These are phyloP conservation scores for Xylariaceae sp. DNA, from an alignment of 2,329 filamentous ascomycete genomes.

Conservation along the genomic window DNA sequence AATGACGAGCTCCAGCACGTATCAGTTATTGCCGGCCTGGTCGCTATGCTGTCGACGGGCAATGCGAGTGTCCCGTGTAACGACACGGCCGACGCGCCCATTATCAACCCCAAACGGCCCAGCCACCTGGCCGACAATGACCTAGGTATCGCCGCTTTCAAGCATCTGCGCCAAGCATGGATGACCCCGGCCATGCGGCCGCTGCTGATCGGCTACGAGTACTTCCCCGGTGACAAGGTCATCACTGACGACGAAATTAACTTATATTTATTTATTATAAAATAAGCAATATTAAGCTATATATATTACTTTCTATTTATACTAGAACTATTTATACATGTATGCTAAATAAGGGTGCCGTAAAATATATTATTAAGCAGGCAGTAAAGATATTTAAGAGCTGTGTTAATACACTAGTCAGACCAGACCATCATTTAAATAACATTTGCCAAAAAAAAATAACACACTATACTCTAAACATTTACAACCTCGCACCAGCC, in stretches of 20 bases:
- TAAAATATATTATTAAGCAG: too few relatives aligned
- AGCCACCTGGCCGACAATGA: constrained; percentile 46
- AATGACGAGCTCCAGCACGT: constrained; percentile 40
- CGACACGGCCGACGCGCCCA: constrained; percentile 41
- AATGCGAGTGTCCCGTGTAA: constrained; percentile 45
- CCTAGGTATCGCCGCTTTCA: constrained; percentile 46
- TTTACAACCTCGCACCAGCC: too few relatives aligned
- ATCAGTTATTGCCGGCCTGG: constrained; percentile 37
- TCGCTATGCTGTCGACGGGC: constrained; percentile 47
- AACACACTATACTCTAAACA: too few relatives aligned
- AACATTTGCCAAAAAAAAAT: too few relatives aligned
- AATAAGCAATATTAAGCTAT: too few relatives aligned
- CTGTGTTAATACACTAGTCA: too few relatives aligned
- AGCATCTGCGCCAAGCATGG: constrained; percentile 44
- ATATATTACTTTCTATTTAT: too few relatives aligned
- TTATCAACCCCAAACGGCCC: constrained; percentile 52
- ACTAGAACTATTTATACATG: too few relatives aligned
- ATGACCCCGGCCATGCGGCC: constrained; percentile 5
- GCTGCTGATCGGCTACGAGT: constrained; percentile 1
- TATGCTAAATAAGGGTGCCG: too few relatives aligned
- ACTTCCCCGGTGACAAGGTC: constrained; percentile 5
- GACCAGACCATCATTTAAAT: too few relatives aligned
- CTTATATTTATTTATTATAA: too few relatives aligned
- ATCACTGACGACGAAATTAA: constrained; percentile 18
- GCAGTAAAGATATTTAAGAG: too few relatives aligned